phyloP scores from a whole-genome alignment of 1,139 yeast genomes.

The Candida sp. region DNA sequence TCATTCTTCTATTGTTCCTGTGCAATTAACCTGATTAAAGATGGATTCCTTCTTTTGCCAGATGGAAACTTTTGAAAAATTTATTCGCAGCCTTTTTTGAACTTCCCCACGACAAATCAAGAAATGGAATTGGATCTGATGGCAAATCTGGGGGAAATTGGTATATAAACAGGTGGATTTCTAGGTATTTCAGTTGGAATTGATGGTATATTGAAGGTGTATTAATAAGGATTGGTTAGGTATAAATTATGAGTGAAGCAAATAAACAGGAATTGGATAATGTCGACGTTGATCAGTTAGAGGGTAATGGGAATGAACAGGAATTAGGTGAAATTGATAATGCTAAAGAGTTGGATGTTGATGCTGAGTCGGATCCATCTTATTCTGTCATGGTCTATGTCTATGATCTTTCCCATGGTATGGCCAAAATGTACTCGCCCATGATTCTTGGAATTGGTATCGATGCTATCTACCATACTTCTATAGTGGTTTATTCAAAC shows the following conservation, averaged over 20 bases:
- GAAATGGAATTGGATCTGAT: not conserved
- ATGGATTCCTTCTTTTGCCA: not conserved
- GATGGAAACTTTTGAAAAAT: not conserved
- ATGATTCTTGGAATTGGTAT: slow-evolving; percentile 43
- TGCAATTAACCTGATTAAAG: not conserved
- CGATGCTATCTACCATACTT: slow-evolving; percentile 70
- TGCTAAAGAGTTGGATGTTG: not conserved
- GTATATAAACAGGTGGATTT: not conserved
- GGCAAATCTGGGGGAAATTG: not conserved
- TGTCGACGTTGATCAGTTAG: not conserved
- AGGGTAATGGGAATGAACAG: not conserved
- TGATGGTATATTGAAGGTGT: too few species aligned
- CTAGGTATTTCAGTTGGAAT: not conserved
- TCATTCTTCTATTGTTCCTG: not conserved
- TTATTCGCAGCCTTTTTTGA: not conserved
- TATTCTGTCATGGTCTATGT: slow-evolving; percentile 47
- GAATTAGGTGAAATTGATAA: not conserved
- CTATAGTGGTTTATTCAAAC: slow-evolving; percentile 51
- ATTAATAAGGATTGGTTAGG: too few species aligned
- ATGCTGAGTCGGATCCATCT: slow-evolving; percentile 1
- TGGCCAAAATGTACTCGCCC: slow-evolving; percentile 41
- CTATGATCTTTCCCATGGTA: slow-evolving; percentile 56
- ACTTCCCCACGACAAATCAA: not conserved
- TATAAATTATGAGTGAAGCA: too few species aligned
- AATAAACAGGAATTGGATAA: not conserved